Conservation (phyloP, 495 filamentous ascomycete species). For the Melanomma pulvis-pyrius region DNA sequence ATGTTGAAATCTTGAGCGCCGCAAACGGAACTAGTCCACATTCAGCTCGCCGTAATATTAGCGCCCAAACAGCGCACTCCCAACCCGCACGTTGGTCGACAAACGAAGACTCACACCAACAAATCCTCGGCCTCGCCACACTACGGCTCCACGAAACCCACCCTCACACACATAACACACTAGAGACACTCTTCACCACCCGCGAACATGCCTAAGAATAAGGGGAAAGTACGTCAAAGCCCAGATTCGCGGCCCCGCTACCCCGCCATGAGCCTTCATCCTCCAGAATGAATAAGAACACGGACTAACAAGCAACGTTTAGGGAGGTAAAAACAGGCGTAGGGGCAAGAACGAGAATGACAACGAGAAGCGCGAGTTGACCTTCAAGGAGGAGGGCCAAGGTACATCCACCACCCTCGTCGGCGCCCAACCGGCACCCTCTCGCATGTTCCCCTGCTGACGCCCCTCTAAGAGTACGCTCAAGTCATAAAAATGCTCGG, state of each 20-base stretch:
- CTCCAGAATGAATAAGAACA: background rate
- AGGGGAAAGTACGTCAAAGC: constrained; percentile 79
- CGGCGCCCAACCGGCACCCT: constrained; percentile 5
- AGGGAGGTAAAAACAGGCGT: constrained; percentile 98
- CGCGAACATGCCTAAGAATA: constrained; percentile 91
- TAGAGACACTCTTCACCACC: background rate
- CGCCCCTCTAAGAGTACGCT: constrained; percentile 73
- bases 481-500: constrained; percentile 85
- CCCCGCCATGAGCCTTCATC: constrained; percentile 16
- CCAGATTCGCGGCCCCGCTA: constrained; percentile 25
- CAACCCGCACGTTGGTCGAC: background rate
- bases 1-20: background rate
- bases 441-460: background rate
- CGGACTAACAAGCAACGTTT: constrained; percentile 37
- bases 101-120: background rate
- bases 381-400: constrained; percentile 99
- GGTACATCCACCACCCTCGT: constrained; percentile 49
- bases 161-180: background rate
- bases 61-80: background rate
- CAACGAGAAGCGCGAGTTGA: constrained; percentile 98
- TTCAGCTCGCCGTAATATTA: background rate
- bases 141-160: background rate
- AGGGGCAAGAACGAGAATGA: constrained; percentile 99
- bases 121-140: background rate
- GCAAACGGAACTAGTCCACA: background rate